Conservation (phyloP, 345 rosid species). For the Bretschneidera sinensis region DNA sequence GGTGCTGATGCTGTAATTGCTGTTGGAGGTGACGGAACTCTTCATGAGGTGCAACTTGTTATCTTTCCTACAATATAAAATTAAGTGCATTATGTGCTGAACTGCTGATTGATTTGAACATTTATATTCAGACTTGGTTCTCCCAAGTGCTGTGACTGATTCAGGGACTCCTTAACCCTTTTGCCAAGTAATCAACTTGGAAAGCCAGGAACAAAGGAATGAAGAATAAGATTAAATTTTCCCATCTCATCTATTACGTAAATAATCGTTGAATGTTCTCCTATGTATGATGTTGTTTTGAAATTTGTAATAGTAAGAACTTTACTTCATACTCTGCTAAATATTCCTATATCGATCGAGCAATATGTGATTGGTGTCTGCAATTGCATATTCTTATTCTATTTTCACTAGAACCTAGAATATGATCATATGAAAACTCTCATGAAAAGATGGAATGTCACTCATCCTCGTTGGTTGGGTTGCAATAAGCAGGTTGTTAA, state of each 20-base stretch:
- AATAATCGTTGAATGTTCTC: no score
- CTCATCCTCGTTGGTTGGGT: conserved; percentile 3
- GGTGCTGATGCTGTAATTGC: conserved; percentile 98
- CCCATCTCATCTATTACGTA: no score
- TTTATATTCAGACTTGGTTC: neutral
- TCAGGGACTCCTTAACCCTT: neutral
- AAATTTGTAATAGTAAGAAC: no score
- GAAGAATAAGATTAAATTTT: no score
- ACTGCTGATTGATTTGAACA: neutral
- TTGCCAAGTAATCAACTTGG: neutral
- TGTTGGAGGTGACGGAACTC: conserved; percentile 98
- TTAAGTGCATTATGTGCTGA: neutral
- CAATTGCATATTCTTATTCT: neutral
- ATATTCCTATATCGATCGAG: no score
- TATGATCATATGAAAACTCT: no score
- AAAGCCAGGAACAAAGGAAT: neutral
- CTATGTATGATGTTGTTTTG: no score
- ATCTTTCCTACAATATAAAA: neutral
- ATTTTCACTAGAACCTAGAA: no score
- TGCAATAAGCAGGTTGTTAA: conserved; percentile 62
- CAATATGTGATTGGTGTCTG: neutral
- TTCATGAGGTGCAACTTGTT: conserved; percentile 67
- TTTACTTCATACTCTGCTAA: no score
- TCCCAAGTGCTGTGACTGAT: neutral
- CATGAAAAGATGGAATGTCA: neutral